A percentile compares a stretch with the other conserved stretches of the same genome.
Conservation (phyloP, 805 yeast species). For the Candida krabiensis region DNA sequence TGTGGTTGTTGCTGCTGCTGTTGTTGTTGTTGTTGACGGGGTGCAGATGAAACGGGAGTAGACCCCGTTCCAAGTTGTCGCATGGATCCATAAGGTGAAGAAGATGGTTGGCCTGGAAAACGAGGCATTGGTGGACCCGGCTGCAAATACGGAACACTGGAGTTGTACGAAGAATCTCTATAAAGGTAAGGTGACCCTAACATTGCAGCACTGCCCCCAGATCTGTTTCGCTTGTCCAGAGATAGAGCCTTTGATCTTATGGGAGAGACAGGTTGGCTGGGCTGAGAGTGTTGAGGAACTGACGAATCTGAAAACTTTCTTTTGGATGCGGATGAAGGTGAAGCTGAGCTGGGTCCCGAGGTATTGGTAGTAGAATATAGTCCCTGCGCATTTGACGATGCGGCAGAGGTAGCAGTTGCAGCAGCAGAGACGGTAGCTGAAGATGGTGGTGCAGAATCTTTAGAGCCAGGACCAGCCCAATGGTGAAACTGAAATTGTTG, state of each 20-base stretch:
- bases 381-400: slow-evolving; percentile 1
- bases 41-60: background rate
- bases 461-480: slow-evolving; percentile 34
- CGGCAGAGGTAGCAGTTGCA: slow-evolving; percentile 5
- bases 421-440: slow-evolving; percentile 11
- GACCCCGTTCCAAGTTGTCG: slow-evolving; percentile 7
- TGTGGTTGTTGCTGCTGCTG: slow-evolving; percentile 10
- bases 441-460: slow-evolving; percentile 8
- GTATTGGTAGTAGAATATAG: slow-evolving; percentile 7
- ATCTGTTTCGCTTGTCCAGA: slow-evolving; percentile 21
- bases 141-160: slow-evolving; percentile 5
- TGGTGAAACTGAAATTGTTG: slow-evolving; percentile 37
- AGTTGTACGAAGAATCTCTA: slow-evolving; percentile 16
- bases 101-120: slow-evolving; percentile 10
- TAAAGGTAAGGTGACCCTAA: slow-evolving; percentile 25
- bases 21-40: slow-evolving; percentile 5
- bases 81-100: slow-evolving; percentile 12
- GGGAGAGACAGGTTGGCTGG: slow-evolving; percentile 13
- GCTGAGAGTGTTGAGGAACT: slow-evolving; percentile 4
- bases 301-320: slow-evolving; percentile 17
- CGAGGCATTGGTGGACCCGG: slow-evolving; percentile 9
- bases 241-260: slow-evolving; percentile 9
- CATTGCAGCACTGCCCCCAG: slow-evolving; percentile 15
- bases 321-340: slow-evolving; percentile 19
- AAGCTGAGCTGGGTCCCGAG: slow-evolving; percentile 12